These are phyloP conservation scores for Paracorniculantispora psalliotae DNA, from an alignment of 2,329 filamentous ascomycete genomes.

Conservation along the genomic window DNA sequence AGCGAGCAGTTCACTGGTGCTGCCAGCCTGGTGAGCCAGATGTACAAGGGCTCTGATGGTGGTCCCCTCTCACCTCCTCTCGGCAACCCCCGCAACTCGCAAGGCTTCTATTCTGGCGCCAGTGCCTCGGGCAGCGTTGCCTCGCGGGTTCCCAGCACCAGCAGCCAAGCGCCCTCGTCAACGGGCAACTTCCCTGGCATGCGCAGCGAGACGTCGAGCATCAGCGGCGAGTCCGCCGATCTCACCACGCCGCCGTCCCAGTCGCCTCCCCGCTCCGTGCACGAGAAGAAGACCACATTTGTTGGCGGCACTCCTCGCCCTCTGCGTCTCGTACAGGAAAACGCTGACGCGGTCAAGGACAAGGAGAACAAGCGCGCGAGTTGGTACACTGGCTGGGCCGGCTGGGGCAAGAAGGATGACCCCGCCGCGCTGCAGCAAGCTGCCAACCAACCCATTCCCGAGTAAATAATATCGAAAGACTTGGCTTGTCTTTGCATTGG, in stretches of 20 bases:
- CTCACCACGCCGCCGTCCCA: conserved; percentile 43
- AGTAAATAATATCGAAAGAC: conserved; percentile 21
- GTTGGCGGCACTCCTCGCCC: conserved; percentile 72
- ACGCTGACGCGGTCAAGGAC: conserved; percentile 45
- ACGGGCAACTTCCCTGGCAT: conserved; percentile 68
- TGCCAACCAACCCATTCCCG: conserved; percentile 29
- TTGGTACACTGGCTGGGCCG: conserved; percentile 59
- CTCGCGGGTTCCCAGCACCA: conserved; percentile 45
- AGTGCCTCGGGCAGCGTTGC: conserved; percentile 45
- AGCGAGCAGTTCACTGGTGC: conserved; percentile 60
- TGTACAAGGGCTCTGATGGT: conserved; percentile 75
- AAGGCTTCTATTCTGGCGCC: conserved; percentile 57
- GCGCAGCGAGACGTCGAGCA: conserved; percentile 58
- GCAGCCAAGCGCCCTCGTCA: conserved; percentile 39
- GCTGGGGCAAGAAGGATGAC: conserved; percentile 49
- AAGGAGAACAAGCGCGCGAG: conserved; percentile 56
- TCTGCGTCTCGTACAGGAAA: conserved; percentile 81
- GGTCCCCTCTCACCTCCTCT: conserved; percentile 57
- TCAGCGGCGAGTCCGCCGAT: conserved; percentile 62
- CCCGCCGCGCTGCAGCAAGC: conserved; percentile 14
- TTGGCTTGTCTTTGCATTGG: not conserved
- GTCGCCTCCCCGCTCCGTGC: conserved; percentile 48
- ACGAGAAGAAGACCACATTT: conserved; percentile 54
- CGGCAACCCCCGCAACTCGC: conserved; percentile 53
- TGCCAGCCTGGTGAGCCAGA: conserved; percentile 73